Evolutionary conservation across 2,329 filamentous ascomycete species (phyloP).

Genomic region (Aspergillus caelatus): DNA sequence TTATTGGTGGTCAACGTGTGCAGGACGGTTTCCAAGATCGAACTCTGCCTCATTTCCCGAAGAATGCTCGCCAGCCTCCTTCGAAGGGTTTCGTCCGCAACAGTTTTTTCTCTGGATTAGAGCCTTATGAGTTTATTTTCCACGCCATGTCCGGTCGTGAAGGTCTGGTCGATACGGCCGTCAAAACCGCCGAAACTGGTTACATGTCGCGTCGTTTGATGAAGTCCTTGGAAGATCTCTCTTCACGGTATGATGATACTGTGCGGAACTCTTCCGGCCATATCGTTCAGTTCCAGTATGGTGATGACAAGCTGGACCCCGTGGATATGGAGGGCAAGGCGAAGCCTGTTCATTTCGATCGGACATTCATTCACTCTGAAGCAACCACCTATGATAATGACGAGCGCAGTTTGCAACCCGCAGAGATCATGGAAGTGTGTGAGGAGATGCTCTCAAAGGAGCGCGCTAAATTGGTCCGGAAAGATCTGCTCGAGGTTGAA

Average conservation of each 20-base stretch:
- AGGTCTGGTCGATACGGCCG: constrained; percentile 96
- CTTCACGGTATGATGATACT: constrained; percentile 90
- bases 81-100: constrained; percentile 97
- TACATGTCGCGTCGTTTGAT: constrained; percentile 98
- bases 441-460: constrained; percentile 69
- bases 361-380: constrained; percentile 81
- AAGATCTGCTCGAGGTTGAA: constrained; percentile 62
- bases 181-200: constrained; percentile 97
- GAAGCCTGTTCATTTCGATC: constrained; percentile 86
- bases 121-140: constrained; percentile 92
- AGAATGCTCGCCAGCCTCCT: constrained; percentile 86
- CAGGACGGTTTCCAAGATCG: constrained; percentile 95
- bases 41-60: constrained; percentile 91
- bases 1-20: constrained; percentile 91
- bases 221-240: constrained; percentile 96
- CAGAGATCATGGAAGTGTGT: constrained; percentile 71
- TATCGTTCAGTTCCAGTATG: constrained; percentile 96
- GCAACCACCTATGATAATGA: constrained; percentile 78
- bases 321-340: constrained; percentile 97
- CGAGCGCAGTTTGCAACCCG: constrained; percentile 72
- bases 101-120: constrained; percentile 92
- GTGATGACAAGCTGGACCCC: constrained; percentile 92
- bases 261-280: constrained; percentile 86
- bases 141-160: constrained; percentile 98
- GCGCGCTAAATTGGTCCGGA: constrained; percentile 64